Evolutionary conservation across 1,139 yeast genomes (phyloP), one percentile per base, ranked within the genome.

Genomic region (Wickerhamiella infanticola): DNA sequence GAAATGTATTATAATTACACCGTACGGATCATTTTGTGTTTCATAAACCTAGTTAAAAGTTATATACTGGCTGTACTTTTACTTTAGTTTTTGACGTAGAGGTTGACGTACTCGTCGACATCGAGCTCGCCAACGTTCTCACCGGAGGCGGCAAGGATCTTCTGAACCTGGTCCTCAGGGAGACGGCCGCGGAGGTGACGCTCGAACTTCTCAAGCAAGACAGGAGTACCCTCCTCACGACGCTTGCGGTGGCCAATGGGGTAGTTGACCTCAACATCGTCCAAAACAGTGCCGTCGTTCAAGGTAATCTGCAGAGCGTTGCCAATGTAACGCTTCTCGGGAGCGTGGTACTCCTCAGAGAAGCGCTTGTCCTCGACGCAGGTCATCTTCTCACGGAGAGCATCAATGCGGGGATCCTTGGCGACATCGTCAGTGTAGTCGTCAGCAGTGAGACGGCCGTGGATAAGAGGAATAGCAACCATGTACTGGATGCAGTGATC

Each of bases 401-500:
- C 66, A 54, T 74, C 79, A 48, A 74, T 66, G 35, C 70, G 70
- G 18, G 77, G 75, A 51, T 73, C 72, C 6, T 68, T 50, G 27
- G 79, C 79, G 47, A 71, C 59, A 6, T 56, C 63, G 54, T 75
- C 79, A 41, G 69, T 60, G 61, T 75, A 74, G 58, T 74, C 78
- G 52, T 72, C 75, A 6, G 79, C 79, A 36, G 75, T 72, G 43
- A 74, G 61, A 46, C 74, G 67, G 41, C 79, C 79, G 54, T 67
- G 63, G 47, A 75, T 66, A 51, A 74, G 59, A 37, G 79, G 78
- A 40, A 74, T 58, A 25, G 79, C 79, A 42, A 70, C 68, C 79
- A 75, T 74, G 61, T 74, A 75, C 57, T 74, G 80, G 50, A 75
- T 71, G 58, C 79, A 74, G 58, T 74, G 80, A 55, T 75, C 79